A percentile compares a stretch with the other conserved stretches of the same genome.
Evolutionary conservation across 2,329 filamentous ascomycete genomes (phyloP).

Genomic region (Aurifilum marmelostoma): DNA sequence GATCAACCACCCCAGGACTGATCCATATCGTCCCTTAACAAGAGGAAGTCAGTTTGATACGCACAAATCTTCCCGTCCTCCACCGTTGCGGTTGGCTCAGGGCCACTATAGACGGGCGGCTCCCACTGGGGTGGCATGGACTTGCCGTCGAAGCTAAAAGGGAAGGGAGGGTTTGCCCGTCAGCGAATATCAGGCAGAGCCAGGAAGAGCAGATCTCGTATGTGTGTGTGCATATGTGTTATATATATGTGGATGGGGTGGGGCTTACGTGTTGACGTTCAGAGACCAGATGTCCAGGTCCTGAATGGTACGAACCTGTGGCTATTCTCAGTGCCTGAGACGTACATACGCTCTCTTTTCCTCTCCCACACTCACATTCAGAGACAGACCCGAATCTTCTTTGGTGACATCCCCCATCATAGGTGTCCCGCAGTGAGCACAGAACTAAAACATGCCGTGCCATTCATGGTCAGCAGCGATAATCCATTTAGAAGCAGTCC

Average conservation of each 20-base stretch:
- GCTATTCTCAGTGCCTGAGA: constrained; percentile 14
- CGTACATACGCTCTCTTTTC: neutral
- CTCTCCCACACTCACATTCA: constrained; percentile 47
- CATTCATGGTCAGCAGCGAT: neutral
- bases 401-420: constrained; percentile 40
- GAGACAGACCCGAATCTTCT: constrained; percentile 3
- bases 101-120: constrained; percentile 44
- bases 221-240: neutral
- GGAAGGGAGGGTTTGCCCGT: neutral
- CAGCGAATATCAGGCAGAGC: neutral
- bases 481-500: neutral
- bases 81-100: constrained; percentile 43
- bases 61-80: constrained; percentile 43
- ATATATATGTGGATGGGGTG: neutral
- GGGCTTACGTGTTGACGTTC: constrained; percentile 14
- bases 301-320: constrained; percentile 26
- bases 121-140: constrained; percentile 40
- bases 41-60: neutral
- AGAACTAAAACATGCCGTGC: constrained; percentile 47
- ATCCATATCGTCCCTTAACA: neutral
- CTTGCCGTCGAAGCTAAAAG: constrained; percentile 45
- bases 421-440: constrained; percentile 52
- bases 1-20: neutral
- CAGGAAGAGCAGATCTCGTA: too few relatives aligned
- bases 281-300: constrained; percentile 20